A percentile compares a stretch with the other conserved stretches of the same genome.
These are phyloP conservation scores for Thraustochytrium sp. DNA, from an alignment of 352 stramenopile species.

Conservation along the genomic window DNA sequence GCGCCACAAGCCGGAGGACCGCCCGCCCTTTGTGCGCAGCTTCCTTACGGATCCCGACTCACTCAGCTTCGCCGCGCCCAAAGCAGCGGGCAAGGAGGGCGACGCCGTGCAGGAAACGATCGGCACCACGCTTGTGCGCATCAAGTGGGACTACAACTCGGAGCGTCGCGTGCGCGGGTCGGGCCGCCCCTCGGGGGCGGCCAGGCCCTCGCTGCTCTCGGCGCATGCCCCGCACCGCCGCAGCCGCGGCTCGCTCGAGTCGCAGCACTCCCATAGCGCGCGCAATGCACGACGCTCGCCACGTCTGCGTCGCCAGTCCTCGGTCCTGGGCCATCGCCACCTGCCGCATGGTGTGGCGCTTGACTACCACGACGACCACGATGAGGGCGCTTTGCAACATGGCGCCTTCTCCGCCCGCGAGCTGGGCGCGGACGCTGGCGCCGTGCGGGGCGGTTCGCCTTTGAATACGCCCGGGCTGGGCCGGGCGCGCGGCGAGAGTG, in stretches of 20 bases:
- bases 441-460: too few species aligned
- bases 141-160: conserved; percentile 23
- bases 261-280: not conserved
- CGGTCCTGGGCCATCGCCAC: not conserved
- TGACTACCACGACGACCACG: conserved; percentile 1
- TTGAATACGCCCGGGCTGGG: too few species aligned
- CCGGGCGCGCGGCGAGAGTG: too few species aligned
- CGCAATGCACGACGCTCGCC: not conserved
- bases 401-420: too few species aligned
- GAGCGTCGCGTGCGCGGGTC: not conserved
- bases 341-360: not conserved
- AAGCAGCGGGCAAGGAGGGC: not conserved
- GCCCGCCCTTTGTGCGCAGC: not conserved
- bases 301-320: not conserved
- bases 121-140: conserved; percentile 16
- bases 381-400: too few species aligned
- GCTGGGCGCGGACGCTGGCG: too few species aligned
- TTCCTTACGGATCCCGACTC: conserved; percentile 33
- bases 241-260: not conserved
- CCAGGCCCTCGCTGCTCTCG: not conserved
- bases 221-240: too few species aligned
- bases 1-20: conserved; percentile 18
- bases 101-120: conserved; percentile 13
- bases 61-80: not conserved
- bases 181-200: too few species aligned